Evolutionary conservation across 208 protist genomes (phyloP).

Genomic region (Leishmania mexicana): DNA sequence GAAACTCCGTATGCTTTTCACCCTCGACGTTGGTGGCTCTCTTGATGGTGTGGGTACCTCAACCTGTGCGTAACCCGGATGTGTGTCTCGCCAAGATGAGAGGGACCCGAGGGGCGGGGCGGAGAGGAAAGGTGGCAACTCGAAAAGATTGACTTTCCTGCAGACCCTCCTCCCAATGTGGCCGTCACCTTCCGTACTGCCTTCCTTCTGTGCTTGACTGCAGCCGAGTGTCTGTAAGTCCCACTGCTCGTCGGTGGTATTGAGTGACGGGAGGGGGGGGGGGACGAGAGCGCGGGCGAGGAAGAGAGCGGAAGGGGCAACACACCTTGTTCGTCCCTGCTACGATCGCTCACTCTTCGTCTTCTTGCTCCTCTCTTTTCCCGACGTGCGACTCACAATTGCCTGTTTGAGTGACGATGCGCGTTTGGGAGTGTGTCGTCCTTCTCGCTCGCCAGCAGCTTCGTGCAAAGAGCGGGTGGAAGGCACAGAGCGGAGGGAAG

Average conservation of each 20-base stretch:
- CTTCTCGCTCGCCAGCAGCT: not conserved
- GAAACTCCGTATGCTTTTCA: not conserved
- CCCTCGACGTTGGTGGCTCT: not conserved
- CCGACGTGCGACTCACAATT: not conserved
- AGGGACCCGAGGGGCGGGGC: not conserved
- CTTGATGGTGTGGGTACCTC: not conserved
- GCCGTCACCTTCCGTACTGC: not conserved
- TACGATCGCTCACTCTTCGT: not conserved
- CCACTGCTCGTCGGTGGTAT: not conserved
- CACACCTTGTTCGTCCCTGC: not conserved
- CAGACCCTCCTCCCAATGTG: not conserved
- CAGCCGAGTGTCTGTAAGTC: not conserved
- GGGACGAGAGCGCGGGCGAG: not conserved
- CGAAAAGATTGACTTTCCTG: not conserved
- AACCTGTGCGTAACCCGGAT: not conserved
- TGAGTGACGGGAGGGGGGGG: not conserved
- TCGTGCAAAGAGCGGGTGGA: not conserved
- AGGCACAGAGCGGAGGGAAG: not conserved
- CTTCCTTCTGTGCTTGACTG: not conserved
- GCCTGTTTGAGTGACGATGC: not conserved
- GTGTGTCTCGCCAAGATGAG: not conserved
- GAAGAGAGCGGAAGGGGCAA: not conserved
- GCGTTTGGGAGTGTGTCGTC: not conserved
- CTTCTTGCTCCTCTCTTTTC: not conserved
- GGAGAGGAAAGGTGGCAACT: not conserved